Conservation (phyloP, 345 rosid genomes). For the Raphanus sativus region DNA sequence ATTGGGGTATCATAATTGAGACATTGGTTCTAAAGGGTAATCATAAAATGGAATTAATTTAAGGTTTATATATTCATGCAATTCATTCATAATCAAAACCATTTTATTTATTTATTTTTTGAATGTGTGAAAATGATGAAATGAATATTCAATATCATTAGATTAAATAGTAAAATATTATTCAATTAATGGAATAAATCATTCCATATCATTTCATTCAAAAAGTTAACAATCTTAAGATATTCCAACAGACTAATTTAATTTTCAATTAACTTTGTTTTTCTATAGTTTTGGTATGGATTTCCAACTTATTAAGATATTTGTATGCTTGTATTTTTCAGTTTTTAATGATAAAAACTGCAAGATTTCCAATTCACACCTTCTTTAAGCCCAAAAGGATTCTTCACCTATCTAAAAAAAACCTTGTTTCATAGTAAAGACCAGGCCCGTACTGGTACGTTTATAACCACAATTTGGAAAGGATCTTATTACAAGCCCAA, state of each 20-base stretch:
- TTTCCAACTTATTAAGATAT: neutral
- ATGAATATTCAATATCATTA: neutral
- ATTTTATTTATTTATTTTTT: too few species aligned
- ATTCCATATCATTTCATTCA: neutral
- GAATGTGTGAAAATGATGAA: neutral
- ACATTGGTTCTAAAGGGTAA: too few species aligned
- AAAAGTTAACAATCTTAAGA: neutral
- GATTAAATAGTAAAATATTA: too few species aligned
- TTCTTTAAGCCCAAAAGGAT: neutral
- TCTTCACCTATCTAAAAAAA: neutral
- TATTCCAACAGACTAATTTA: neutral
- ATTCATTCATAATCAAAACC: neutral
- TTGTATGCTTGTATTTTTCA: neutral
- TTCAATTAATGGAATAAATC: too few species aligned
- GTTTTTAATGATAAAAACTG: neutral
- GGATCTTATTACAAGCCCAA: neutral
- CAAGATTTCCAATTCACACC: neutral
- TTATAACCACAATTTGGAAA: neutral
- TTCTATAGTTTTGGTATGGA: neutral
- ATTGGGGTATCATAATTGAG: neutral
- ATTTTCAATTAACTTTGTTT: neutral
- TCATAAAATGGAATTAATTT: neutral
- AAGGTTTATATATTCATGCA: too few species aligned
- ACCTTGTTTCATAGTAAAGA: neutral
- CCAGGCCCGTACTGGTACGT: neutral